Percentiles rank a stretch among this genome's conserved stretches.
Evolutionary conservation across 2,329 filamentous ascomycete genomes (phyloP).

Genomic region (Talaromyces pinophilus): DNA sequence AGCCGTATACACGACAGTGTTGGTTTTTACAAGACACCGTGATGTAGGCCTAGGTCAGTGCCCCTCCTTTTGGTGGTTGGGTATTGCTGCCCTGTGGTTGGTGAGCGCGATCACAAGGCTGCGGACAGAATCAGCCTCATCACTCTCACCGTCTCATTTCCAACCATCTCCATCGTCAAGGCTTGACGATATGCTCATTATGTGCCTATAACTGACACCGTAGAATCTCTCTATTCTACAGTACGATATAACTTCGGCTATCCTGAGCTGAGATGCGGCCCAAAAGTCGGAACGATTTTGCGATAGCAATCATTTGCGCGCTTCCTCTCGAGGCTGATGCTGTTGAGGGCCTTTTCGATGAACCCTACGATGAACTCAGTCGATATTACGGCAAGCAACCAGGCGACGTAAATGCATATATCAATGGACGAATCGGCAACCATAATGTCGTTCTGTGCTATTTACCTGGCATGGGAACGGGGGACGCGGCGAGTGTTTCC

Average conservation of each 20-base stretch:
- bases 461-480: conserved; percentile 2
- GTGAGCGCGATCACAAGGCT: neutral
- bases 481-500: neutral
- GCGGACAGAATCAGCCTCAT: neutral
- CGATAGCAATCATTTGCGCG: conserved; percentile 4
- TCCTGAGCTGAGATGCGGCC: neutral
- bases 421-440: neutral
- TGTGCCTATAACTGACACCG: neutral
- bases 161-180: neutral
- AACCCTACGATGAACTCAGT: neutral
- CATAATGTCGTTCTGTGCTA: conserved; percentile 5
- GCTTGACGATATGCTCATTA: neutral
- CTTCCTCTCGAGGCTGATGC: conserved; percentile 17
- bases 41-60: no score
- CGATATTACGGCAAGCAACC: neutral
- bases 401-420: conserved; percentile 1
- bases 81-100: neutral
- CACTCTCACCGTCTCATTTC: neutral
- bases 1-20: neutral
- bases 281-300: neutral
- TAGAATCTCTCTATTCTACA: neutral
- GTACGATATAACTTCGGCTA: neutral
- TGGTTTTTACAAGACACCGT: neutral
- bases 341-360: conserved; percentile 1
- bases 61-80: neutral